phyloP scores from a whole-genome alignment of 2,329 filamentous ascomycete species.

The Phyllosticta citrichinensis region DNA sequence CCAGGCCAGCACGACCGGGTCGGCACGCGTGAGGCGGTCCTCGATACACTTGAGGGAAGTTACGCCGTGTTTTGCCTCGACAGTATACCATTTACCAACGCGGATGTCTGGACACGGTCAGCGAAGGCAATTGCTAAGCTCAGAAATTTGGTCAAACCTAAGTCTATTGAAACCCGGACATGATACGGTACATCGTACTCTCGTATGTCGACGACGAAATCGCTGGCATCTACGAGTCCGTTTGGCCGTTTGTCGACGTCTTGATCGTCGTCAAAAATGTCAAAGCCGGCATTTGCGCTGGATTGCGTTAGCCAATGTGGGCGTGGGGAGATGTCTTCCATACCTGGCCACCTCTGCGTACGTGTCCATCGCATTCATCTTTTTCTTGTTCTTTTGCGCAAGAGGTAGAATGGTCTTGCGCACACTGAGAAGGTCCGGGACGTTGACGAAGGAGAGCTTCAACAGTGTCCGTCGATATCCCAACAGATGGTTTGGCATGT shows the following conservation, averaged over 20 bases:
- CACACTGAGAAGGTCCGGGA: constrained; percentile 75
- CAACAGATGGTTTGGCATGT: constrained; percentile 90
- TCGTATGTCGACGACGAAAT: constrained; percentile 96
- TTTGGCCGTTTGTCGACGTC: constrained; percentile 71
- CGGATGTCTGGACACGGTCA: constrained; percentile 59
- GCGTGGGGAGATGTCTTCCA: constrained; percentile 25
- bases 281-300: constrained; percentile 71
- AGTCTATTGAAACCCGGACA: constrained; percentile 95
- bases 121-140: neutral
- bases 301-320: constrained; percentile 14
- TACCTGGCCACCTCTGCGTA: constrained; percentile 93
- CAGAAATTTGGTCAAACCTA: constrained; percentile 44
- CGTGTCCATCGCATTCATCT: constrained; percentile 92
- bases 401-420: constrained; percentile 77
- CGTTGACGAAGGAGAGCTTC: constrained; percentile 78
- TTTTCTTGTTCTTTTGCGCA: constrained; percentile 93
- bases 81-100: constrained; percentile 93
- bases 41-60: constrained; percentile 77
- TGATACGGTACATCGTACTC: constrained; percentile 99
- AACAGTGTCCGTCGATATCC: constrained; percentile 85
- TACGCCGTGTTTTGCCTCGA: constrained; percentile 85
- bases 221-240: constrained; percentile 78
- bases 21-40: constrained; percentile 78
- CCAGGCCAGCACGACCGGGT: constrained; percentile 97
- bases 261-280: constrained; percentile 90